Evolutionary conservation across 257 asterid genomes (phyloP), one percentile per base, ranked within the genome.

Genomic region (Mentha longifolia): DNA sequence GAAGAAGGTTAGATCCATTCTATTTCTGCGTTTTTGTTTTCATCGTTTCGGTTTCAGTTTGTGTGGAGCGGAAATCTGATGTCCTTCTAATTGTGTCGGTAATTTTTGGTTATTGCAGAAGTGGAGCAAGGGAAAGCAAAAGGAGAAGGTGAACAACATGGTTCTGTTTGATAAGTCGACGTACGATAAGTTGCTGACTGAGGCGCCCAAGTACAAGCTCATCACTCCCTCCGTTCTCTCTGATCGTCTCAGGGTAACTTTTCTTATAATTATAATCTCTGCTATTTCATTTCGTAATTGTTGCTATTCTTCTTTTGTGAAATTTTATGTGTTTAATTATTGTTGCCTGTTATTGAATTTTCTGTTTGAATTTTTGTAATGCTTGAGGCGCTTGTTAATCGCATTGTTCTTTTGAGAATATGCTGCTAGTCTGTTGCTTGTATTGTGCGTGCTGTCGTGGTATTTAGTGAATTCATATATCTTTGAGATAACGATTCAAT

Each of bases 121-220:
- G 55, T 79, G 84, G 87, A 89, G 95, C 88, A 93, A 93, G 88
- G 98, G 96, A 28, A 93, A 93, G 89, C 97, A 89, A 77, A 91
- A 91, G 96, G 98, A 93, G 77, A 93, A 93, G 91, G 98, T 93
- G 69, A 93, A 93, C 85, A 93, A 93, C 87, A 93, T 91, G 96
- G 98, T 89, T 49, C 76, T 89, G 67, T 91, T 93, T 49, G 97
- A 91, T 58, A 89, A 89, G 86, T 83, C 90, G 4, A 87, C 98
- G 10, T 91, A 93, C 59, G 98, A 92, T 17, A 92, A 92, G 89
- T 67, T 92, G 19, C 73, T 92, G 3, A 57, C 90, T 0, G 98
- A 92, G 78, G 97, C 95, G 0, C 96, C 98, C 0, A 93, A 91
- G 78, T 91, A 82, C 86, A 93, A 93, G 91, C 97, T 91, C 30